Percentiles rank a stretch among this genome's conserved stretches.
Evolutionary conservation across 2,329 filamentous ascomycete species (phyloP).

Genomic region (Rhynchosporium graminicola): DNA sequence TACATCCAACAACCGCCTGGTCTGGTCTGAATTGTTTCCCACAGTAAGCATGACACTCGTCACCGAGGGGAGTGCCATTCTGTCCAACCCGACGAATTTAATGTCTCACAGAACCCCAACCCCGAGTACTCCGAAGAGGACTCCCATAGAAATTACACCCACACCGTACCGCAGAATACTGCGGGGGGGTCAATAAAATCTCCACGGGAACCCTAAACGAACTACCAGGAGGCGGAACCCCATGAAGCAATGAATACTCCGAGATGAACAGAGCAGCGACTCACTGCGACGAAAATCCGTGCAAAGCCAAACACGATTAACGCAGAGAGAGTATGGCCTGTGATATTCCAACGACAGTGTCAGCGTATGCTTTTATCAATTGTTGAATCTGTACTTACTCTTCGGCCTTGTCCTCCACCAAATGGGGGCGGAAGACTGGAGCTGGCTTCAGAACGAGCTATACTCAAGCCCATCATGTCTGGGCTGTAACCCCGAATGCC

Average conservation of each 20-base stretch:
- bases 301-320: not conserved
- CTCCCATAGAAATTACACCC: not conserved
- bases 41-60: too few relatives aligned
- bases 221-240: not conserved
- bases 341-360: not conserved
- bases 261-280: not conserved
- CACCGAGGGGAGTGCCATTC: not conserved
- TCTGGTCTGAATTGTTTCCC: too few relatives aligned
- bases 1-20: too few relatives aligned
- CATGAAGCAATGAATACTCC: not conserved
- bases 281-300: not conserved
- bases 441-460: too few relatives aligned
- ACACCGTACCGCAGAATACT: not conserved
- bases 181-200: not conserved
- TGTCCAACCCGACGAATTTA: not conserved
- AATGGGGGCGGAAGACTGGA: too few relatives aligned
- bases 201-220: slow-evolving; percentile 1
- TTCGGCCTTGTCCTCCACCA: too few relatives aligned
- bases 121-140: slow-evolving; percentile 3
- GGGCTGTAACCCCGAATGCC: too few relatives aligned
- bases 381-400: not conserved
- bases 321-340: not conserved
- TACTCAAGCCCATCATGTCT: too few relatives aligned
- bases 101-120: not conserved
- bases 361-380: not conserved